Evolutionary conservation across 1,139 yeast species (phyloP), one percentile per base, ranked within the genome.

Genomic region (Ogataea hybrid): DNA sequence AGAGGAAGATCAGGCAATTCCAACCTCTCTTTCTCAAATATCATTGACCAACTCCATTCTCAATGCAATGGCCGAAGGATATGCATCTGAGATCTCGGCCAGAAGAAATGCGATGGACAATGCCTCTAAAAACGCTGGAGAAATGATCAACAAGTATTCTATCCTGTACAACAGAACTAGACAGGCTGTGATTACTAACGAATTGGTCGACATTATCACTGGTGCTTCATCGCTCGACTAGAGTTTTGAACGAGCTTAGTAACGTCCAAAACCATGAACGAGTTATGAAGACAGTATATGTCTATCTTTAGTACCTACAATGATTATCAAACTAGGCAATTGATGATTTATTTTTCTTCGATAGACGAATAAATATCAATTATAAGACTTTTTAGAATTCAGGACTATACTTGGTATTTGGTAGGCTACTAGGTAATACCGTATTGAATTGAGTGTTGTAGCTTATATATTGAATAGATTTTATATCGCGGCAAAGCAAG

Each of bases 101-200:
- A 89, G 98, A 82, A 90, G 98, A 83, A 90, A 89, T 69, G 98
- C 98, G 61, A 92, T 92, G 98, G 98, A 92, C 73, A 92, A 90
- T 67, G 98, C 98, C 53, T 89, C 97, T 60, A 92, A 92, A 95
- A 92, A 90, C 68, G 98, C 98, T 53, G 96, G 96, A 73, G 98
- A 92, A 62, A 92, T 92, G 98, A 92, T 92, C 67, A 83, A 79
- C 75, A 83, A 79, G 66, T 90, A 87, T 84, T 84, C 97, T 57
- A 92, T 92, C 70, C 81, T 90, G 71, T 92, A 92, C 76, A 92
- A 92, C 90, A 90, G 98, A 82, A 87, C 97, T 68, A 90, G 98
- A 84, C 98, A 92, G 80, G 98, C 98, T 62, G 98, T 90, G 68
- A 92, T 92, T 67, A 92, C 98, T 75, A 92, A 92, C 80, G 98